phyloP scores from a whole-genome alignment of 2,329 filamentous ascomycete genomes.

The Colletotrichum sp. region DNA sequence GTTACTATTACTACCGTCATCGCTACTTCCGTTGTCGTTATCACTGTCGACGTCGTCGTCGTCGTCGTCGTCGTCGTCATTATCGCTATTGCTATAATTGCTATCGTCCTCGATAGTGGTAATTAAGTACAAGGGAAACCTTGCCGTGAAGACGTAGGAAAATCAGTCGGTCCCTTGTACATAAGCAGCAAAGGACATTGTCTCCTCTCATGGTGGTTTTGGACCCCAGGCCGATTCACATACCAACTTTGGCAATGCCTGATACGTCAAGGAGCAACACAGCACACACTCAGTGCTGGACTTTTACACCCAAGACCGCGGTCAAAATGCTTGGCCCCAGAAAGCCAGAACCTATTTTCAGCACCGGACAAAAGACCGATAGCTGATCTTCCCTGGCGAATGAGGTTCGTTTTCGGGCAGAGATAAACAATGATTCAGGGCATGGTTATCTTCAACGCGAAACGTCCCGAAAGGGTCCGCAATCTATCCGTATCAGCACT shows the following conservation, averaged over 20 bases:
- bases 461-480: constrained; percentile 1
- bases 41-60: not conserved
- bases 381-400: not conserved
- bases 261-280: not conserved
- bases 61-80: not conserved
- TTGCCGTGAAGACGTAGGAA: not conserved
- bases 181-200: not conserved
- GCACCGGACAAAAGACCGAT: not conserved
- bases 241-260: not conserved
- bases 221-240: not conserved
- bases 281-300: not conserved
- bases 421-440: not conserved
- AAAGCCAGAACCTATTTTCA: not conserved
- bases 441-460: not conserved
- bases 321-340: not conserved
- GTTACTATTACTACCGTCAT: too few species aligned
- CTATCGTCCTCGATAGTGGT: not conserved
- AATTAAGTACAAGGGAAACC: not conserved
- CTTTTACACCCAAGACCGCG: not conserved
- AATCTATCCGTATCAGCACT: not conserved
- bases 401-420: not conserved
- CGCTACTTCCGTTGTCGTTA: not conserved
- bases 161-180: not conserved
- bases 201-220: not conserved
- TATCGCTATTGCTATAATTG: not conserved